phyloP scores from a whole-genome alignment of 768 basidiomycete genomes.

The Russula lepida region DNA sequence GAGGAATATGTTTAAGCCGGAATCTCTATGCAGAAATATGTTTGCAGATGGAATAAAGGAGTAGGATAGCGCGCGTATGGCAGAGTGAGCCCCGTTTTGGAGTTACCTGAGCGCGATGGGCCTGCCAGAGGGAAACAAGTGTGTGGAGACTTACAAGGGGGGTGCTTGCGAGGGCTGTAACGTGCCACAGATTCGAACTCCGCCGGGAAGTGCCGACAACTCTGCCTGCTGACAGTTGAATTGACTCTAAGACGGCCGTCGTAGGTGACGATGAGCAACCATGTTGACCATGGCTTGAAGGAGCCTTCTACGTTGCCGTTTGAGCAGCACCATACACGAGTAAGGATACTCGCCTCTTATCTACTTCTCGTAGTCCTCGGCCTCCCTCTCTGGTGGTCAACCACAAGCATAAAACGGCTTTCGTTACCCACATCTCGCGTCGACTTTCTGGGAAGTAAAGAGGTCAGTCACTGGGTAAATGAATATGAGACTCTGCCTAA shows the following conservation, averaged over 20 bases:
- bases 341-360: slow-evolving; percentile 64
- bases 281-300: neutral
- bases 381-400: slow-evolving; percentile 88
- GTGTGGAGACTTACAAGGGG: neutral
- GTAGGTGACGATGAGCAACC: slow-evolving; percentile 1
- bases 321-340: slow-evolving; percentile 27
- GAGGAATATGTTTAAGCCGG: neutral
- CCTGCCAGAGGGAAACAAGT: neutral
- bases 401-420: slow-evolving; percentile 82
- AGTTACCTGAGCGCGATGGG: slow-evolving; percentile 3
- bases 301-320: slow-evolving; percentile 14
- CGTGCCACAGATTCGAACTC: slow-evolving; percentile 11
- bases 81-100: neutral
- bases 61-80: neutral
- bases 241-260: neutral
- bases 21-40: neutral
- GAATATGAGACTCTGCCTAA: neutral
- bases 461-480: slow-evolving; percentile 7
- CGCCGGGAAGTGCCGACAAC: neutral
- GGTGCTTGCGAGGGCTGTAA: neutral
- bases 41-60: neutral
- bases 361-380: slow-evolving; percentile 71
- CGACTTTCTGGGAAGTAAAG: slow-evolving; percentile 5
- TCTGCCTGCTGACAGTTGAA: neutral
- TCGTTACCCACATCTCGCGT: slow-evolving; percentile 42